Evolutionary conservation across 2,329 filamentous ascomycete genomes (phyloP), one percentile per base, ranked within the genome.

Genomic region (Epichloe hybrida): DNA sequence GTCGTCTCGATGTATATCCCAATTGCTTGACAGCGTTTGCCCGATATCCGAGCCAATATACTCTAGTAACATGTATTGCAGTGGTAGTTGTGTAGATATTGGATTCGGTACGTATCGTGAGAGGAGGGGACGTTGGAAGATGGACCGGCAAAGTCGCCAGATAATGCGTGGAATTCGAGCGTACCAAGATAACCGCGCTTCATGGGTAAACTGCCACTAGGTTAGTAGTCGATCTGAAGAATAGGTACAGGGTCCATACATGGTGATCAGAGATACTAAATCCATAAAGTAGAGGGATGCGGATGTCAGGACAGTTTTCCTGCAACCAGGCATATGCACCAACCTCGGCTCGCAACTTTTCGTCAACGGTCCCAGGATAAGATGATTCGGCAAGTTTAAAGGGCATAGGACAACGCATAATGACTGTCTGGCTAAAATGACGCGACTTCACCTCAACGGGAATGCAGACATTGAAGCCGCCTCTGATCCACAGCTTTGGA

Each of bases 311-410:
- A 47, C 61, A 64, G 44, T 59, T 39, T 42, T 60, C 47, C 50
- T 62, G 55, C 39, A 64, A 53, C 59, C 58, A 63, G 2, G 47
- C 40, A 38, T 62, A 63, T 5, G 60, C 51, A 13, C 50, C 60
- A 3, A 60, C 56, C 46, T 64, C 60, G n/a, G 50, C 53, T 23
- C 58, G 43, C n/a, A 72, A 17, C 59, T 73, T 73, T 58, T 73
- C 69, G 36, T 73, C 65, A 13, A 64, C 61, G 41, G 64, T 71
- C 12, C 69, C 70, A 12, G 68, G 67, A 49, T 64, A 58, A 13
- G 44, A 52, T 5, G 50, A 50, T 51, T 72, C 69, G 17, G 68
- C 70, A 17, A 70, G 56, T 47, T 65, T 66, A 49, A 62, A 62
- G 36, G 63, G 62, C 55, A 67, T 55, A 45, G 65, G 61, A 37